Percentiles rank a stretch among this genome's conserved stretches.
Evolutionary conservation across 352 stramenopile genomes (phyloP).

Genomic region (Ophiocytium majus): DNA sequence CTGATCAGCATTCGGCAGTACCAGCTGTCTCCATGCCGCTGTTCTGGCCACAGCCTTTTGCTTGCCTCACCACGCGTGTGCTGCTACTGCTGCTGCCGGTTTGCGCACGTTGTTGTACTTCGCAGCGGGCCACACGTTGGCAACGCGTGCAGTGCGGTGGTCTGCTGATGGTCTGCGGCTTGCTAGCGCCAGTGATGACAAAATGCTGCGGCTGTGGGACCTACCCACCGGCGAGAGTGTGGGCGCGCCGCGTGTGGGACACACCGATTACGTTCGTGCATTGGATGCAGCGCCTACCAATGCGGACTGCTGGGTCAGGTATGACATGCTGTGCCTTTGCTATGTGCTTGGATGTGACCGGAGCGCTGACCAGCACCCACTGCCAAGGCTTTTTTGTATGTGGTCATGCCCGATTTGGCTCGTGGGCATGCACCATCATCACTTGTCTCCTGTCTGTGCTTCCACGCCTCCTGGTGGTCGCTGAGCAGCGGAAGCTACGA

Average conservation of each 20-base stretch:
- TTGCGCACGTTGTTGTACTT: too few species aligned
- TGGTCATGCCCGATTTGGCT: too few species aligned
- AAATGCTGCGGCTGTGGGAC: conserved; percentile 53
- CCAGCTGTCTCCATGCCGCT: too few species aligned
- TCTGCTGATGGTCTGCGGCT: conserved; percentile 42
- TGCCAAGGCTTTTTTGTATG: too few species aligned
- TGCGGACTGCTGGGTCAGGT: conserved; percentile 67
- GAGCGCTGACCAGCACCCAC: too few species aligned
- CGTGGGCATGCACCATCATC: too few species aligned
- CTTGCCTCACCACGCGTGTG: too few species aligned
- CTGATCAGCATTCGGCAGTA: too few species aligned
- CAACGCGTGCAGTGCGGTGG: conserved; percentile 45
- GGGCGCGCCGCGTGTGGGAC: conserved; percentile 58
- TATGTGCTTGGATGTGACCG: too few species aligned
- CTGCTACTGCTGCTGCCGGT: too few species aligned
- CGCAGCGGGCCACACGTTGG: conserved; percentile 24
- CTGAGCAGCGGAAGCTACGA: conserved; percentile 80
- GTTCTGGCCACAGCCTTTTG: too few species aligned
- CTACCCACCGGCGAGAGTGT: conserved; percentile 38
- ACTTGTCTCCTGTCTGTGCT: too few species aligned
- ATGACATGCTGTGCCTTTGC: conserved; percentile 61
- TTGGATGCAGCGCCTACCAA: conserved; percentile 60
- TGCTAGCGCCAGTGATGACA: conserved; percentile 52
- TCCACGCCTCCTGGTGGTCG: background rate
- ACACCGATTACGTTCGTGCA: conserved; percentile 79